A percentile compares a stretch with the other conserved stretches of the same genome.
phyloP scores from a whole-genome alignment of 2,329 filamentous ascomycete species.

The Trichoderma atrobrunneum region DNA sequence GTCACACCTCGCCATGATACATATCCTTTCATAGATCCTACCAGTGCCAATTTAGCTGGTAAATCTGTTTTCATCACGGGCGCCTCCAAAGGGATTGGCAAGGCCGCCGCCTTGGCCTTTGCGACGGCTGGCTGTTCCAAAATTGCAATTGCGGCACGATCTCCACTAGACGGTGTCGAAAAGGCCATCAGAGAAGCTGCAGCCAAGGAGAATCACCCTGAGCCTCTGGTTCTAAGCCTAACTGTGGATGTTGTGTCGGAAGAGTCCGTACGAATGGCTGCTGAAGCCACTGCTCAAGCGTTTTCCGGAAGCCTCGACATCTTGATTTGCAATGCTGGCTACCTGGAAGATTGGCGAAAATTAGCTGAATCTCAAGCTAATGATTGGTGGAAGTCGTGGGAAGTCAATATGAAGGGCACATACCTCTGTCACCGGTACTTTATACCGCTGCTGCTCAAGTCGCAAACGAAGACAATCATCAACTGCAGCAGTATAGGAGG shows the following conservation, averaged over 20 bases:
- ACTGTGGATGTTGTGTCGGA: slow-evolving; percentile 38
- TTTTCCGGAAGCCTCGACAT: slow-evolving; percentile 39
- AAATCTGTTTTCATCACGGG: slow-evolving; percentile 52
- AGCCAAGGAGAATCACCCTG: slow-evolving; percentile 6
- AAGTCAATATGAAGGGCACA: slow-evolving; percentile 43
- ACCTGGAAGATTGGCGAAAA: slow-evolving; percentile 36
- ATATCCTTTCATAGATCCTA: slow-evolving; percentile 47
- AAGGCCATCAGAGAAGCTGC: slow-evolving; percentile 36
- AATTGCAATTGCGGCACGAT: slow-evolving; percentile 55
- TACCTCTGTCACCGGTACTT: slow-evolving; percentile 47
- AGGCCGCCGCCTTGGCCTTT: slow-evolving; percentile 52
- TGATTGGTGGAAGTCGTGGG: slow-evolving; percentile 43
- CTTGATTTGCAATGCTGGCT: slow-evolving; percentile 44
- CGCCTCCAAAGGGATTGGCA: slow-evolving; percentile 53
- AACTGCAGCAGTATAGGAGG: slow-evolving; percentile 1
- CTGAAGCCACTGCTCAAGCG: slow-evolving; percentile 24
- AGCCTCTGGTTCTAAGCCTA: slow-evolving; percentile 39
- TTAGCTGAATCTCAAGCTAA: slow-evolving; percentile 38
- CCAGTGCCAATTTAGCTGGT: slow-evolving; percentile 37
- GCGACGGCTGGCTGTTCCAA: slow-evolving; percentile 50
- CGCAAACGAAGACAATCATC: neutral
- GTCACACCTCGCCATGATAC: slow-evolving; percentile 38
- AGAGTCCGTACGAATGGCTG: slow-evolving; percentile 34
- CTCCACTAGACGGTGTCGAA: slow-evolving; percentile 38
- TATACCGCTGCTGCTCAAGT: slow-evolving; percentile 37